Evolutionary conservation across 345 rosid species (phyloP).

Genomic region (Theobroma cacao): DNA sequence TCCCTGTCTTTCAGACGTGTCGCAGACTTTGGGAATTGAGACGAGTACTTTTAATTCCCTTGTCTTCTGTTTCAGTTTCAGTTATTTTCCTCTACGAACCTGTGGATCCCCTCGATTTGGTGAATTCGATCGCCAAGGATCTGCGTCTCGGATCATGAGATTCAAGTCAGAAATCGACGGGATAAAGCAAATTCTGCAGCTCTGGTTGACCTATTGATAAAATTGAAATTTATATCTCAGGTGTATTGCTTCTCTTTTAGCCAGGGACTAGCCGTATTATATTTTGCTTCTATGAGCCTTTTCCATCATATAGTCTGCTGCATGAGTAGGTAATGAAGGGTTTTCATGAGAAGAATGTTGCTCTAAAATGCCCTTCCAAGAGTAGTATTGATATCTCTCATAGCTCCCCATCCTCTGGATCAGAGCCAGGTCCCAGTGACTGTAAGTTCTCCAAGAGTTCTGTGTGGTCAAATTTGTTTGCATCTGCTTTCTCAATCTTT

Average conservation of each 20-base stretch:
- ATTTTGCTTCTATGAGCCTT: conserved; percentile 24
- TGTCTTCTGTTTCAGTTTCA: not conserved
- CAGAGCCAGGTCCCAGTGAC: conserved; percentile 46
- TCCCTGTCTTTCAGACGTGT: not conserved
- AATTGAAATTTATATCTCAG: not conserved
- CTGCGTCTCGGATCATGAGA: not conserved
- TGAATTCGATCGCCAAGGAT: not conserved
- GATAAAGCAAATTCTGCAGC: not conserved
- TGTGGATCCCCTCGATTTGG: not conserved
- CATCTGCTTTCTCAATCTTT: conserved; percentile 67
- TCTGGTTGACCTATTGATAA: not conserved
- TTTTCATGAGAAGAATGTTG: conserved; percentile 48
- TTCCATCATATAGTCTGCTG: conserved; percentile 16
- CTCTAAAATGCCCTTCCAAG: conserved; percentile 45
- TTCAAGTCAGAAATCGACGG: not conserved
- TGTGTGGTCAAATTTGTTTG: conserved; percentile 58
- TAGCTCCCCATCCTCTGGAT: conserved; percentile 37
- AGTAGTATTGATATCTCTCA: conserved; percentile 37
- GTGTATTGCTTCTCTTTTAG: not conserved
- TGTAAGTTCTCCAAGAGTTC: conserved; percentile 41
- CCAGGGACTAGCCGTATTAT: not conserved
- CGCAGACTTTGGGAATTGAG: not conserved
- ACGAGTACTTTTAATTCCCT: not conserved
- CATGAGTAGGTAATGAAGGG: conserved; percentile 73
- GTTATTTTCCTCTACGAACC: not conserved